Evolutionary conservation across 2,329 filamentous ascomycete genomes (phyloP).

Genomic region (Peltaster fructicola): DNA sequence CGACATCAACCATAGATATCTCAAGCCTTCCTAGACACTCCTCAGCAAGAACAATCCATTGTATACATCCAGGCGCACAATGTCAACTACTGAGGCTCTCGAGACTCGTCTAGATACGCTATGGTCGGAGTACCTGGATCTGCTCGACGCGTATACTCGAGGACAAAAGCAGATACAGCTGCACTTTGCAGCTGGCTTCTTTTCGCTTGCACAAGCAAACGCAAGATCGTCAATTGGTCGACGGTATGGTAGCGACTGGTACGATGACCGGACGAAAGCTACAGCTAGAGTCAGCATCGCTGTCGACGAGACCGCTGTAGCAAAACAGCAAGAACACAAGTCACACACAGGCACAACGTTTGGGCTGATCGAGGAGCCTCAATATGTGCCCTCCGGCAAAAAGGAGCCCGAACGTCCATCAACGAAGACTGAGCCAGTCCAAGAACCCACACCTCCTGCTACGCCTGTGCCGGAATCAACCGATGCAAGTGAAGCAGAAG

Average conservation of each 20-base stretch:
- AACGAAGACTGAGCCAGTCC: conserved; percentile 2
- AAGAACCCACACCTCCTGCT: conserved; percentile 11
- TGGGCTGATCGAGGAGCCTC: conserved; percentile 1
- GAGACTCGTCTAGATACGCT: conserved; percentile 46
- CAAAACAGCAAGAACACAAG: too few species aligned
- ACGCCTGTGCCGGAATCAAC: conserved; percentile 26
- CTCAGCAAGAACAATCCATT: too few species aligned
- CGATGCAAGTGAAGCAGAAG: conserved; percentile 5
- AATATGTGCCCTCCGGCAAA: conserved; percentile 1
- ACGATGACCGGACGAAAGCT: conserved; percentile 57
- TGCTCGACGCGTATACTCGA: conserved; percentile 49
- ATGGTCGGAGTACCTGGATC: conserved; percentile 45
- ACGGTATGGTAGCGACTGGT: conserved; percentile 51
- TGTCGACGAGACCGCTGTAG: conserved; percentile 5
- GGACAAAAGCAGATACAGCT: conserved; percentile 37
- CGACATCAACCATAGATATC: too few species aligned
- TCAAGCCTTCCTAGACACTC: too few species aligned
- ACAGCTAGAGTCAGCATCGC: conserved; percentile 24
- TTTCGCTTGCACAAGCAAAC: conserved; percentile 54
- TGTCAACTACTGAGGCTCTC: too few species aligned
- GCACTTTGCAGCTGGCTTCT: conserved; percentile 33
- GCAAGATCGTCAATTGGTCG: conserved; percentile 41
- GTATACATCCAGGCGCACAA: too few species aligned
- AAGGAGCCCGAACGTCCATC: neutral
- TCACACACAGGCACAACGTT: too few species aligned